These are phyloP conservation scores for Fusarium nodosum DNA, from an alignment of 2,329 filamentous ascomycete genomes.

Conservation along the genomic window DNA sequence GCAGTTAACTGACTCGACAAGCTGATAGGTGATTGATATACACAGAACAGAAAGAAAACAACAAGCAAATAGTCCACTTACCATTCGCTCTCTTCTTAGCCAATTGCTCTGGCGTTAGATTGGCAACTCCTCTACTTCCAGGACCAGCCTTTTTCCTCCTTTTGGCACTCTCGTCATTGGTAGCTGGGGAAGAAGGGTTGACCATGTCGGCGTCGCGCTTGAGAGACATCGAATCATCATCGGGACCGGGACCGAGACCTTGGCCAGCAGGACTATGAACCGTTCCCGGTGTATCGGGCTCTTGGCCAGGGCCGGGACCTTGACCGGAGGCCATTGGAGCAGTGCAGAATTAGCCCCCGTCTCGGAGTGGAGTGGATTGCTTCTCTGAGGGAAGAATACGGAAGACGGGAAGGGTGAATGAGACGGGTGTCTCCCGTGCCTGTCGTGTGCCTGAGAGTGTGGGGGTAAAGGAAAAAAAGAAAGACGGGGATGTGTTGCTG, in stretches of 20 bases:
- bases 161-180: slow-evolving; percentile 53
- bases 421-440: slow-evolving; percentile 11
- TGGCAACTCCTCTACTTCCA: slow-evolving; percentile 67
- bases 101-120: slow-evolving; percentile 80
- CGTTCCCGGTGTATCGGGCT: slow-evolving; percentile 37
- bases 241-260: slow-evolving; percentile 20
- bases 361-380: slow-evolving; percentile 20
- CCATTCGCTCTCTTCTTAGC: slow-evolving; percentile 74
- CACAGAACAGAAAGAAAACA: slow-evolving; percentile 1
- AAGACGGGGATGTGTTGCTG: slow-evolving; percentile 23
- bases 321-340: slow-evolving; percentile 44
- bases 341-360: slow-evolving; percentile 21
- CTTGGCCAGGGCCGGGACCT: not conserved
- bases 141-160: slow-evolving; percentile 63
- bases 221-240: slow-evolving; percentile 25
- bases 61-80: slow-evolving; percentile 52
- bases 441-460: slow-evolving; percentile 23
- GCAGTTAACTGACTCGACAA: not conserved
- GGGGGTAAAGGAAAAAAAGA: slow-evolving; percentile 16
- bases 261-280: slow-evolving; percentile 38
- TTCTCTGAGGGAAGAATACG: slow-evolving; percentile 30
- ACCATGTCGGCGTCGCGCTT: slow-evolving; percentile 47
- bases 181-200: slow-evolving; percentile 35
- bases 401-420: slow-evolving; percentile 20
- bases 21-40: slow-evolving; percentile 7